These are phyloP conservation scores for Quercus dentata DNA, from an alignment of 306 rosid genomes.

Conservation along the genomic window DNA sequence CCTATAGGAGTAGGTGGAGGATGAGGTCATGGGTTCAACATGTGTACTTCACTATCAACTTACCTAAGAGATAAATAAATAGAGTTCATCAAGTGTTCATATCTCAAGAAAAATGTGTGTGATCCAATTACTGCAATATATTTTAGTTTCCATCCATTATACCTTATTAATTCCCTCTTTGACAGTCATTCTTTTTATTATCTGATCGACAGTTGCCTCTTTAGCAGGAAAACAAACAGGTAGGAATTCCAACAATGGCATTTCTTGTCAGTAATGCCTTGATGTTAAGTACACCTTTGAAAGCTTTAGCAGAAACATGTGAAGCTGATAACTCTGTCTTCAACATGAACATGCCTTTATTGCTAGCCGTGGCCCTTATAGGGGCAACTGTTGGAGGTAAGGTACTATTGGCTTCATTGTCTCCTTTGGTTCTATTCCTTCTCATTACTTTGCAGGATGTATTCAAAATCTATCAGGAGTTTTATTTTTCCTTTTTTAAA, in stretches of 20 bases:
- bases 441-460: background rate
- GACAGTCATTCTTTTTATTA: background rate
- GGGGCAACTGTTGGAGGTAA: conserved; percentile 99
- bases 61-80: too few species aligned
- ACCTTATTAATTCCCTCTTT: background rate
- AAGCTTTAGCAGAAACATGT: conserved; percentile 88
- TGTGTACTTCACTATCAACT: too few species aligned
- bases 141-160: background rate
- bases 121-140: background rate
- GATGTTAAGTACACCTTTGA: conserved; percentile 60
- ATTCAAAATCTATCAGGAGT: background rate
- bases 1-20: too few species aligned
- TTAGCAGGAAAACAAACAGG: conserved; percentile 45
- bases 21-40: too few species aligned
- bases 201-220: conserved; percentile 14
- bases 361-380: conserved; percentile 78
- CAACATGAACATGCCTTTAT: conserved; percentile 90
- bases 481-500: background rate
- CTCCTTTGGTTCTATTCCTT: conserved; percentile 11
- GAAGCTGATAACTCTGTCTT: conserved; percentile 60
- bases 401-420: conserved; percentile 20
- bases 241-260: conserved; percentile 42
- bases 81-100: background rate
- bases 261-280: conserved; percentile 53
- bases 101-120: background rate